Percentiles rank a stretch among this genome's conserved stretches.
Conservation (phyloP, 2,329 filamentous ascomycete species). For the Fusarium mundagurra region DNA sequence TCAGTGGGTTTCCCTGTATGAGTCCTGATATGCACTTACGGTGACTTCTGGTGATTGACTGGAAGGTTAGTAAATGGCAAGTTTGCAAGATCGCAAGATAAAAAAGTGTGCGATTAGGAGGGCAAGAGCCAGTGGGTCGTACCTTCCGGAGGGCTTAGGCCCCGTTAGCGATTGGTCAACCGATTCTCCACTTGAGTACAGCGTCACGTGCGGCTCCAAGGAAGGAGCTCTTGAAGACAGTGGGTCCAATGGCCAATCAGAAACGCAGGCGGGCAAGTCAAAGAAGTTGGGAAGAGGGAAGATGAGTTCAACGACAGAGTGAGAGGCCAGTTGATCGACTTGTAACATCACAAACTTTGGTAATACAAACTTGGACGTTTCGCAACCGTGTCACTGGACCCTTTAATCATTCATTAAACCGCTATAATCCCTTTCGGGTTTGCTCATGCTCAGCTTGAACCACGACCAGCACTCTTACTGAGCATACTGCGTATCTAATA, state of each 20-base stretch:
- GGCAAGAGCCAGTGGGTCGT: constrained; percentile 46
- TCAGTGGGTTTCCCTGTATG: constrained; percentile 51
- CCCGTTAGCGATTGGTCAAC: constrained; percentile 49
- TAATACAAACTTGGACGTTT: constrained; percentile 1
- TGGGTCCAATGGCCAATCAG: constrained; percentile 40
- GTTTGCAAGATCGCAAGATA: constrained; percentile 51
- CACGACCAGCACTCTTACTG: not conserved
- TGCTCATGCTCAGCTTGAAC: not conserved
- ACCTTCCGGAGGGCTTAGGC: constrained; percentile 50
- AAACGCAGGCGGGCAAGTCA: not conserved
- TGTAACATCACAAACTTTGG: constrained; percentile 3
- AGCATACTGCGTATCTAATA: constrained; percentile 8
- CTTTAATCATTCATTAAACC: not conserved
- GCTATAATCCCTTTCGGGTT: not conserved
- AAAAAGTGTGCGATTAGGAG: constrained; percentile 55
- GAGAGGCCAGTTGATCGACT: constrained; percentile 17
- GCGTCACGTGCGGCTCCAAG: constrained; percentile 39
- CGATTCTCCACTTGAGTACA: constrained; percentile 10
- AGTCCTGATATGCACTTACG: constrained; percentile 55
- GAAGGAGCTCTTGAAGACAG: not conserved
- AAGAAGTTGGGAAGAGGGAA: constrained; percentile 25
- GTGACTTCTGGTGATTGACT: constrained; percentile 59
- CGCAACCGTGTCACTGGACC: not conserved
- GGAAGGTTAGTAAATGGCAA: constrained; percentile 53
- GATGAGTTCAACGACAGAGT: constrained; percentile 27